These are phyloP conservation scores for Fusarium sp. DNA, from an alignment of 2,329 filamentous ascomycete genomes.

Conservation along the genomic window DNA sequence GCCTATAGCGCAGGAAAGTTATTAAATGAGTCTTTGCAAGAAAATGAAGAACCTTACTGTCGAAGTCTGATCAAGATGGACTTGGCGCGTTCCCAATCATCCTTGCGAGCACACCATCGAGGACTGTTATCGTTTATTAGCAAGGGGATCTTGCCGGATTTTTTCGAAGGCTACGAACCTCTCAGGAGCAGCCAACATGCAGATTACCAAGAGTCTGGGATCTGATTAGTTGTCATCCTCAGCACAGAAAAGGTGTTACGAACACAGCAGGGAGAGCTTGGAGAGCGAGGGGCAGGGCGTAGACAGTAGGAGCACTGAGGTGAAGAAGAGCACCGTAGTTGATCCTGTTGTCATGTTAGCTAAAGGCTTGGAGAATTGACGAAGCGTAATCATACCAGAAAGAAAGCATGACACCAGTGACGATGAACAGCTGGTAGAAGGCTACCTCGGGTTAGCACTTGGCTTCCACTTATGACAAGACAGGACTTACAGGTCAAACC, in stretches of 20 bases:
- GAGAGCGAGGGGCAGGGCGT: slow-evolving; percentile 71
- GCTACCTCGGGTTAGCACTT: slow-evolving; percentile 41
- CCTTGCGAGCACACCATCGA: slow-evolving; percentile 74
- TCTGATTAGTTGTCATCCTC: neutral
- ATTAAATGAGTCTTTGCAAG: neutral
- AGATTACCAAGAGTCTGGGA: slow-evolving; percentile 61
- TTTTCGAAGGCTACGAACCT: slow-evolving; percentile 43
- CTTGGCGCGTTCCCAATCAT: slow-evolving; percentile 74
- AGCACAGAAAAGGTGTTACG: slow-evolving; percentile 2
- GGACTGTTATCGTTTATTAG: slow-evolving; percentile 61
- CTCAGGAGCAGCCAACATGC: slow-evolving; percentile 70
- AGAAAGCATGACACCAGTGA: slow-evolving; percentile 56
- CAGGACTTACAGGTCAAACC: slow-evolving; percentile 56
- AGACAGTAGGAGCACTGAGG: slow-evolving; percentile 60
- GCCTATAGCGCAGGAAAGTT: slow-evolving; percentile 45
- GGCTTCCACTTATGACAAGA: neutral
- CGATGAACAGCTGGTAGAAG: slow-evolving; percentile 63
- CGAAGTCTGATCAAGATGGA: slow-evolving; percentile 64
- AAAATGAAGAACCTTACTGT: slow-evolving; percentile 41
- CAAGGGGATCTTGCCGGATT: neutral
- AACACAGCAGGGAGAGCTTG: slow-evolving; percentile 72
- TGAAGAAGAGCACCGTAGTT: slow-evolving; percentile 65
- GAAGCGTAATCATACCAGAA: slow-evolving; percentile 52
- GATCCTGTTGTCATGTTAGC: slow-evolving; percentile 60
- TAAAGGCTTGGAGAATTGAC: neutral